Conservation (phyloP, 2,329 filamentous ascomycete species). For the Fusarium sulawesiense region DNA sequence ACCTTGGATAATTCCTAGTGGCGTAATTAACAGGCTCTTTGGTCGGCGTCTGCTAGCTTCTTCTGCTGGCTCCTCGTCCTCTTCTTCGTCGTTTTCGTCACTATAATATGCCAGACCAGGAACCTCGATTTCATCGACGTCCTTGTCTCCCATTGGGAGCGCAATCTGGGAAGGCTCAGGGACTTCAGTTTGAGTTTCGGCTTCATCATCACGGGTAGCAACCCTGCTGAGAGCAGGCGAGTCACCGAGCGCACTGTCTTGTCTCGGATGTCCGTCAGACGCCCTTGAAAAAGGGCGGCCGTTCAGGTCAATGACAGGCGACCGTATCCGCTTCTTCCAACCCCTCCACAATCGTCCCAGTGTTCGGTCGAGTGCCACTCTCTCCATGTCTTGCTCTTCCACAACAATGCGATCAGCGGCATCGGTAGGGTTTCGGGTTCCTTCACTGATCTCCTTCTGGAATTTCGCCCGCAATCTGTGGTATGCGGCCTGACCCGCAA, state of each 20-base stretch:
- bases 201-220: conserved; percentile 47
- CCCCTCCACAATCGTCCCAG: conserved; percentile 91
- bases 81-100: conserved; percentile 68
- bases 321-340: conserved; percentile 88
- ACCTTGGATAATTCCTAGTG: conserved; percentile 41
- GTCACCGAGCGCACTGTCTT: conserved; percentile 54
- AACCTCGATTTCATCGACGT: conserved; percentile 84
- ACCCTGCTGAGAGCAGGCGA: conserved; percentile 48
- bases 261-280: conserved; percentile 50
- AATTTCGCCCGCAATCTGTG: conserved; percentile 70
- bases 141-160: conserved; percentile 74
- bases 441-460: conserved; percentile 69
- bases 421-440: conserved; percentile 58
- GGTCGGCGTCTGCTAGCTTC: conserved; percentile 54
- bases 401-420: conserved; percentile 78
- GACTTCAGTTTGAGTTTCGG: conserved; percentile 43
- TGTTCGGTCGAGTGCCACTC: conserved; percentile 88
- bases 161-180: conserved; percentile 63
- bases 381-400: conserved; percentile 92
- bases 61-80: conserved; percentile 44
- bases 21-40: conserved; percentile 55
- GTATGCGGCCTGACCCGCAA: conserved; percentile 86
- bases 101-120: conserved; percentile 73
- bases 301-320: conserved; percentile 61
- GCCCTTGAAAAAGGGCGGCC: conserved; percentile 63